These are phyloP conservation scores for Amoebophrya sp. DNA, from an alignment of 169 alveolate genomes.

Conservation along the genomic window DNA sequence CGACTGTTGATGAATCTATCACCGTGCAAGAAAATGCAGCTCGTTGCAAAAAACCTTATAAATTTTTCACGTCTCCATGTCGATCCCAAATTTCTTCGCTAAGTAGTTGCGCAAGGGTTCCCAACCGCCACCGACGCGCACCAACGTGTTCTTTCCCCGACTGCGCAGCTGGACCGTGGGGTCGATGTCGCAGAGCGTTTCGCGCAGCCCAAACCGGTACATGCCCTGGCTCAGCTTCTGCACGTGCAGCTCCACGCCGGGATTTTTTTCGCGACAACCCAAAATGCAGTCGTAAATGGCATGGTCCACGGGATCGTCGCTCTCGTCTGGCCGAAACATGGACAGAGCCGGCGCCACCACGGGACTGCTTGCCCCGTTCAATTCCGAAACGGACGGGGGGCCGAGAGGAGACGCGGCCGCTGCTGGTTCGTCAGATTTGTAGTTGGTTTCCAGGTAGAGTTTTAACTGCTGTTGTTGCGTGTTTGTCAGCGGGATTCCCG, in stretches of 20 bases:
- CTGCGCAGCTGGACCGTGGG: not conserved
- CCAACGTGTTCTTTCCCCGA: not conserved
- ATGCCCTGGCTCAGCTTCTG: not conserved
- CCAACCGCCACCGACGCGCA: slow-evolving; percentile 9
- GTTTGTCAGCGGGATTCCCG: not conserved
- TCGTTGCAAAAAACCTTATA: no score
- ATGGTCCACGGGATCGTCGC: no score
- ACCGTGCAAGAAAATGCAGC: no score
- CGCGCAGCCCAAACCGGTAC: not conserved
- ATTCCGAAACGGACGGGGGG: no score
- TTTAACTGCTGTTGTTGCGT: not conserved
- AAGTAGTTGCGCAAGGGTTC: not conserved
- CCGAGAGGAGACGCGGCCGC: no score
- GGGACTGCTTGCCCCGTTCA: no score
- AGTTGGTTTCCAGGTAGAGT: not conserved
- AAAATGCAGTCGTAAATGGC: no score
- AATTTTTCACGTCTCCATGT: no score
- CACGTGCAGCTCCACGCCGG: not conserved
- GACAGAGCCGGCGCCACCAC: no score
- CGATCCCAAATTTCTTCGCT: not conserved
- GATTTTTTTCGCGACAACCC: not conserved
- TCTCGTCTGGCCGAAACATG: no score
- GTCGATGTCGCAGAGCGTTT: not conserved
- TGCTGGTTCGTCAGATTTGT: no score
- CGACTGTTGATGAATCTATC: no score